Percentiles rank a stretch among this genome's conserved stretches.
Evolutionary conservation across 1,284 basidiomycete species (phyloP).

Genomic region (Cryptococcus hybrid): DNA sequence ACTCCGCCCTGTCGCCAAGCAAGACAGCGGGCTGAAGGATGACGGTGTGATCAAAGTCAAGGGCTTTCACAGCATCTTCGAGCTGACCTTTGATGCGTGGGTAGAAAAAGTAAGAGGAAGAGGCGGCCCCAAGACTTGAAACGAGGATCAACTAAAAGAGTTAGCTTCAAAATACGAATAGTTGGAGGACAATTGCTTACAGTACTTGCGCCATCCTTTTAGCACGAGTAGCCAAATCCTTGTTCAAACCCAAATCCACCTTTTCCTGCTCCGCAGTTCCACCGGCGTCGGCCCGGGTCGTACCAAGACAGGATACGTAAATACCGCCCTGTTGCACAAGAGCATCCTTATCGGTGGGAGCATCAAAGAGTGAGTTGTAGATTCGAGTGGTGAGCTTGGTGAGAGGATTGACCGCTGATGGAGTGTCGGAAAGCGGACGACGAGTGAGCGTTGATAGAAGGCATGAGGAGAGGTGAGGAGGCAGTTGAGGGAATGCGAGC

Average conservation of each 20-base stretch:
- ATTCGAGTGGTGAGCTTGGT: slow-evolving; percentile 28
- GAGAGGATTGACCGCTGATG: slow-evolving; percentile 7
- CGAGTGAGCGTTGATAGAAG: slow-evolving; percentile 41
- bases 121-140: slow-evolving; percentile 27
- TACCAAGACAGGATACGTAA: slow-evolving; percentile 42
- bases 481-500: slow-evolving; percentile 25
- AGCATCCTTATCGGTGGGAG: slow-evolving; percentile 6
- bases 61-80: slow-evolving; percentile 36
- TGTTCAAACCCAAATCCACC: slow-evolving; percentile 43
- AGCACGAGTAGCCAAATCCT: slow-evolving; percentile 37
- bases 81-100: slow-evolving; percentile 42
- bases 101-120: slow-evolving; percentile 32
- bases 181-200: slow-evolving; percentile 21
- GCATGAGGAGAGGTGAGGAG: slow-evolving; percentile 30
- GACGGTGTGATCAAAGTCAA: slow-evolving; percentile 36
- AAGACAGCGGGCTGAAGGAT: slow-evolving; percentile 44
- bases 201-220: slow-evolving; percentile 38
- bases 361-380: slow-evolving; percentile 24
- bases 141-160: slow-evolving; percentile 40
- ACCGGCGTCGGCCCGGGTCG: slow-evolving; percentile 40
- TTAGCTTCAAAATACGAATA: background rate
- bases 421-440: slow-evolving; percentile 15
- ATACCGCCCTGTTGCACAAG: slow-evolving; percentile 22
- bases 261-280: slow-evolving; percentile 31
- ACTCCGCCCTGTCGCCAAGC: slow-evolving; percentile 29